Evolutionary conservation across 805 yeast species (phyloP).

Genomic region (Schwanniomyces vanrijiae): DNA sequence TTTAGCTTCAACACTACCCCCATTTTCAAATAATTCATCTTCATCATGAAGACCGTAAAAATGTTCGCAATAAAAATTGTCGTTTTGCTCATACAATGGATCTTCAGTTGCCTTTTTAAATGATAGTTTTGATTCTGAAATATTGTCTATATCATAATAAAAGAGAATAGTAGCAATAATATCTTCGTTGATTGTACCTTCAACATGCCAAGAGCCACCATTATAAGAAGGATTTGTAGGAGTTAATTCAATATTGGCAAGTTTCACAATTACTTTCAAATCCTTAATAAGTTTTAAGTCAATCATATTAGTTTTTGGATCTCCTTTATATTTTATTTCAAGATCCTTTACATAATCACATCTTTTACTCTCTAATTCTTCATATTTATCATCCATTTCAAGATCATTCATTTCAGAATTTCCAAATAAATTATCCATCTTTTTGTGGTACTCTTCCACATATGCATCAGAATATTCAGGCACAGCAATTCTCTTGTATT

Average conservation of each 20-base stretch:
- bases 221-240: conserved; percentile 38
- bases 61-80: conserved; percentile 19
- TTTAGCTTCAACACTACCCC: conserved; percentile 25
- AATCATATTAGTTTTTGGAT: conserved; percentile 8
- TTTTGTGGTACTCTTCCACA: conserved; percentile 11
- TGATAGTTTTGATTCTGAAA: conserved; percentile 29
- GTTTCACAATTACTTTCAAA: conserved; percentile 37
- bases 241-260: conserved; percentile 41
- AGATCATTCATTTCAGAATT: conserved; percentile 7
- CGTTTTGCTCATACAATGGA: conserved; percentile 36
- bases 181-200: conserved; percentile 41
- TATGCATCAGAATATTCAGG: conserved; percentile 15
- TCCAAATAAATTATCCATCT: conserved; percentile 5
- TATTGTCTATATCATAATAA: conserved; percentile 42
- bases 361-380: conserved; percentile 3
- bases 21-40: conserved; percentile 17
- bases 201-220: conserved; percentile 47
- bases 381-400: conserved; percentile 9
- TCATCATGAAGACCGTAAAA: conserved; percentile 32
- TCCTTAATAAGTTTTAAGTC: conserved; percentile 15
- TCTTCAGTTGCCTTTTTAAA: conserved; percentile 30
- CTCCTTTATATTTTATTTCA: neutral
- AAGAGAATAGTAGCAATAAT: conserved; percentile 42
- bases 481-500: conserved; percentile 13
- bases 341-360: neutral